These are phyloP conservation scores for Metarhizium rileyi DNA, from an alignment of 2,329 filamentous ascomycete species.

Conservation along the genomic window DNA sequence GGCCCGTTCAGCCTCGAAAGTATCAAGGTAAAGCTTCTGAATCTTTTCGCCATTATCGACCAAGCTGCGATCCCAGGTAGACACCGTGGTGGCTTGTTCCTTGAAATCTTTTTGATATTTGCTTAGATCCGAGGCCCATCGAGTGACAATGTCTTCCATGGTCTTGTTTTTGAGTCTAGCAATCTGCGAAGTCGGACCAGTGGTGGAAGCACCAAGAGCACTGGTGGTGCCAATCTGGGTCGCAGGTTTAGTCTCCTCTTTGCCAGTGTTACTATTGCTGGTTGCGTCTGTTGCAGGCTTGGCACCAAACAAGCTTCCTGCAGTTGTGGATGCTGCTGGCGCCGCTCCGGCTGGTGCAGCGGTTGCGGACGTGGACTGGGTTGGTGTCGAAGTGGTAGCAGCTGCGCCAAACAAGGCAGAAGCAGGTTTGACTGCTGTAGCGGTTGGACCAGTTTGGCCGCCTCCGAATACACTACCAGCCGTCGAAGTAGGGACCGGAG, in stretches of 20 bases:
- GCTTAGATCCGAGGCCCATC: conserved; percentile 89
- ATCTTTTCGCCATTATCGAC: conserved; percentile 95
- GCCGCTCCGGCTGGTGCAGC: conserved; percentile 20
- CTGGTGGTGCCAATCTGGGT: conserved; percentile 23
- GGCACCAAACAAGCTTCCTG: conserved; percentile 21
- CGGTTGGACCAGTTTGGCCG: conserved; percentile 11
- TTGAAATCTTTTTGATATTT: conserved; percentile 98
- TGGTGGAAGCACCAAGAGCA: conserved; percentile 60
- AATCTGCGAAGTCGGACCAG: conserved; percentile 72
- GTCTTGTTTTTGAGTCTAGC: conserved; percentile 95
- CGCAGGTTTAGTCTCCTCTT: conserved; percentile 20
- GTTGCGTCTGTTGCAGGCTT: conserved; percentile 22
- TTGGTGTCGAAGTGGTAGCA: conserved; percentile 18
- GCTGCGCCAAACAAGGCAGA: conserved; percentile 12
- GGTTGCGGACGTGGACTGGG: conserved; percentile 18
- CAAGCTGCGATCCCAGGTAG: conserved; percentile 82
- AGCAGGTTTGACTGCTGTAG: conserved; percentile 9
- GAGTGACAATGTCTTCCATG: conserved; percentile 96
- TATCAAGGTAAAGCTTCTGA: conserved; percentile 81
- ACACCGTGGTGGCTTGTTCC: conserved; percentile 76
- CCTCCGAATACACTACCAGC: conserved; percentile 23
- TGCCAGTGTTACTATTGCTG: conserved; percentile 8
- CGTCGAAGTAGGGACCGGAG: conserved; percentile 21
- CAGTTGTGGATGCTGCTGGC: conserved; percentile 15
- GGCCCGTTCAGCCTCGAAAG: conserved; percentile 86